Conservation (phyloP, 257 asterid genomes). For the Thymus quinquecostatus region DNA sequence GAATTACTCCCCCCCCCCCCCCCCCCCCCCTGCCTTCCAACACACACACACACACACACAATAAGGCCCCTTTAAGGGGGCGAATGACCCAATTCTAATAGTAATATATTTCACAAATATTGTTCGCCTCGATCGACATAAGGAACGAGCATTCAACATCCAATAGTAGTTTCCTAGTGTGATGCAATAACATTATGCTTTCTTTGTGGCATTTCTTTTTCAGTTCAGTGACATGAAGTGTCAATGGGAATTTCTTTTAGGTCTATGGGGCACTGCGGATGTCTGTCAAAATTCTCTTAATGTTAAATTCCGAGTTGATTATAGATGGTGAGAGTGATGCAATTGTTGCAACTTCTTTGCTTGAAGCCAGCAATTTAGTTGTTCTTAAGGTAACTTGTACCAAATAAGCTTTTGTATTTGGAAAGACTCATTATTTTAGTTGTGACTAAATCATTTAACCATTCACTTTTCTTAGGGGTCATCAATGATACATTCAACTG, state of each 20-base stretch:
- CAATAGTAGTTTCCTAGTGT: conserved; percentile 18
- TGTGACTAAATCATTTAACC: conserved; percentile 23
- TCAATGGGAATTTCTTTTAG: conserved; percentile 47
- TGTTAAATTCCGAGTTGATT: conserved; percentile 81
- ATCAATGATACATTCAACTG: conserved; percentile 84
- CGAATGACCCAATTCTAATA: too few relatives aligned
- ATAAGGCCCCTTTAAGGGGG: too few relatives aligned
- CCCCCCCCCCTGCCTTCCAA: too few relatives aligned
- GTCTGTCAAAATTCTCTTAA: conserved; percentile 92
- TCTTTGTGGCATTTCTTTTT: conserved; percentile 22
- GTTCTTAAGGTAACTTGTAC: conserved; percentile 74
- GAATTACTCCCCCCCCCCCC: too few relatives aligned
- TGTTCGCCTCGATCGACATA: conserved; percentile 16
- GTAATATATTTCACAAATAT: not conserved
- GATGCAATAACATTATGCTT: conserved; percentile 19
- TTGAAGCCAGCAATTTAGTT: conserved; percentile 89
- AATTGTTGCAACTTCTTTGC: conserved; percentile 77
- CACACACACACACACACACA: too few relatives aligned
- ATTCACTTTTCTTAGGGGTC: conserved; percentile 61
- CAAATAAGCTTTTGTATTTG: conserved; percentile 16
- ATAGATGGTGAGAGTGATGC: conserved; percentile 74
- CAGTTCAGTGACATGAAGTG: conserved; percentile 39
- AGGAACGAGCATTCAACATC: not conserved
- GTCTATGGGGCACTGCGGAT: conserved; percentile 88
- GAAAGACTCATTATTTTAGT: conserved; percentile 22